phyloP scores from a whole-genome alignment of 2,329 filamentous ascomycete species.

The Pyricularia grisea region DNA sequence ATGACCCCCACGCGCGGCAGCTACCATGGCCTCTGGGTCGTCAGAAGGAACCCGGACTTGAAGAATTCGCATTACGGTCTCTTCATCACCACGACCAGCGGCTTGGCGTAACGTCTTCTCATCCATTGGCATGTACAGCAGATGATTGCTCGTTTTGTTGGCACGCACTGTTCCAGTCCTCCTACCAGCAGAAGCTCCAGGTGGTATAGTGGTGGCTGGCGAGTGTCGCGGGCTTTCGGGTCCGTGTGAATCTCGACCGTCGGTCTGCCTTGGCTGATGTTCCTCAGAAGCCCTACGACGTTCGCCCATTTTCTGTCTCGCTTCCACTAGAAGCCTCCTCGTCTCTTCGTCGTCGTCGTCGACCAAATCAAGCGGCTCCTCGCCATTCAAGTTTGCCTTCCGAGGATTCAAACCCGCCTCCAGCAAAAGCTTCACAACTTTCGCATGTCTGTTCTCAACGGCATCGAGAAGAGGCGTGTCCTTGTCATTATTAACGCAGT shows the following conservation, averaged over 20 bases:
- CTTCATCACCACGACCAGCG: conserved; percentile 50
- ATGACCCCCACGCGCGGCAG: conserved; percentile 86
- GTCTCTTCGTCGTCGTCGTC: conserved; percentile 67
- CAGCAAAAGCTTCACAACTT: conserved; percentile 76
- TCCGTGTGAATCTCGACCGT: conserved; percentile 41
- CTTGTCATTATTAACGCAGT: conserved; percentile 70
- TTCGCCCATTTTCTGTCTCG: conserved; percentile 44
- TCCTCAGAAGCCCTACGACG: conserved; percentile 49
- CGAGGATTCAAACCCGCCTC: conserved; percentile 85
- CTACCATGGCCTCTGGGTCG: conserved; percentile 81
- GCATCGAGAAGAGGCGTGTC: conserved; percentile 94
- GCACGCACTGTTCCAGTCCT: conserved; percentile 47
- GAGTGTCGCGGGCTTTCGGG: conserved; percentile 51
- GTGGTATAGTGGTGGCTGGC: conserved; percentile 30
- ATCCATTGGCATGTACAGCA: conserved; percentile 54
- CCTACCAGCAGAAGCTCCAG: conserved; percentile 29
- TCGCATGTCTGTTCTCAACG: conserved; percentile 87
- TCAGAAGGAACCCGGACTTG: conserved; percentile 52
- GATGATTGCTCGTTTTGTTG: conserved; percentile 55
- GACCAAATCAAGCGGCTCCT: conserved; percentile 82
- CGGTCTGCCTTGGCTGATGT: conserved; percentile 37
- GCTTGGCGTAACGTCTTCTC: conserved; percentile 52
- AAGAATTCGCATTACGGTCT: conserved; percentile 51
- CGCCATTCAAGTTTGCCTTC: conserved; percentile 82
- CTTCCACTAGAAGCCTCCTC: conserved; percentile 54